A percentile compares a stretch with the other conserved stretches of the same genome.
Conservation (phyloP, 441 rosid species). For the Gossypium trilobum region DNA sequence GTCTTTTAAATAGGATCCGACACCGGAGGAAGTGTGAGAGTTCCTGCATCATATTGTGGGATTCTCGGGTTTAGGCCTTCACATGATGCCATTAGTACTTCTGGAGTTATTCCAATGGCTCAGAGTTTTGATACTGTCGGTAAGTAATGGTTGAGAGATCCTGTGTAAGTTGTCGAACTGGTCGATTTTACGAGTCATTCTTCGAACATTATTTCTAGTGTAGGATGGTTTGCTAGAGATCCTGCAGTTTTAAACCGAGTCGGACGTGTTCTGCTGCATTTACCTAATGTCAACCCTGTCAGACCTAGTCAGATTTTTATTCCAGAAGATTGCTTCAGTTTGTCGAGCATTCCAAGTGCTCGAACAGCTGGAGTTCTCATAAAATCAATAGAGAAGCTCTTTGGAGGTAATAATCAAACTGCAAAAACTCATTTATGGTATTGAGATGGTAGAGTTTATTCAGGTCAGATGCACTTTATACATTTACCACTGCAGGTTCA, state of each 20-base stretch:
- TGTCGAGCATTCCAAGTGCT: constrained; percentile 50
- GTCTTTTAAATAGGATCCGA: constrained; percentile 50
- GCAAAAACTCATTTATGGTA: neutral
- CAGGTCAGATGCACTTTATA: neutral
- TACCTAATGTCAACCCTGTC: constrained; percentile 24
- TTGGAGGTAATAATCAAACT: constrained; percentile 37
- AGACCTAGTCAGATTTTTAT: constrained; percentile 42
- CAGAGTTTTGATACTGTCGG: constrained; percentile 93
- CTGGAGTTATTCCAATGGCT: constrained; percentile 76
- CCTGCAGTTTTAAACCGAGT: constrained; percentile 40
- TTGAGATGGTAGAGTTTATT: neutral
- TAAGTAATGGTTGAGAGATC: constrained; percentile 22
- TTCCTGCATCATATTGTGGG: constrained; percentile 78
- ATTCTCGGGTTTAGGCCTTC: constrained; percentile 83
- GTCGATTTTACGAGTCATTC: neutral
- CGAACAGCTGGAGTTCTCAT: constrained; percentile 42
- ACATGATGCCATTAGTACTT: constrained; percentile 42
- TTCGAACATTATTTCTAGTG: constrained; percentile 10
- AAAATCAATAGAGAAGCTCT: constrained; percentile 47
- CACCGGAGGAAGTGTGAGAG: constrained; percentile 89
- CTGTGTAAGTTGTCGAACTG: neutral
- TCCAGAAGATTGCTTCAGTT: constrained; percentile 68
- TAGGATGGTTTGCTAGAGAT: constrained; percentile 58
- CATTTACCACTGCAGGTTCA: constrained; percentile 31
- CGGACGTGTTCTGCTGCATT: constrained; percentile 51